Evolutionary conservation across 805 yeast species (phyloP), one percentile per base, ranked within the genome.

Genomic region (Wickerhamomyces alni): DNA sequence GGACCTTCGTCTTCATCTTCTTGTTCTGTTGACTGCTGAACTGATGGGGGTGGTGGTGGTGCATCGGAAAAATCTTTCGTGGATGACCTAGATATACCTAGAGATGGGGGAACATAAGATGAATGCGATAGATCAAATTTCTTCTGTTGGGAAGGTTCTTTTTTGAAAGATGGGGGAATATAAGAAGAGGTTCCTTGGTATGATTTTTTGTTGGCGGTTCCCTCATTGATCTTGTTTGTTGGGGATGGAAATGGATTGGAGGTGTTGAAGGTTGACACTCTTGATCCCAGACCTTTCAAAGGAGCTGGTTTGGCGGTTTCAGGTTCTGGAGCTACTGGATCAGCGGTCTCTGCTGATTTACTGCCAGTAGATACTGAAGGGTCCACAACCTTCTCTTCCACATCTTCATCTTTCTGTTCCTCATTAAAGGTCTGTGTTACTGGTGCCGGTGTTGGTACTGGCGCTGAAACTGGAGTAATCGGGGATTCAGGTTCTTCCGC

Each of bases 1-100:
- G 96, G 96, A 26, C 72, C 75, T 25, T 72, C 82, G 22, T 69
- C 75, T 42, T 74, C 75, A 19, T 54, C 48, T 5, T 53, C 62
- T 17, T 54, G 59, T 8, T 55, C 54, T 2, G n/a, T n/a, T n/a
- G n/a, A n/a, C n/a, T n/a, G n/a, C n/a, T 51, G 46, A 21, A 44
- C 45, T 17, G n/a, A n/a, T n/a, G 47, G 44, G n/a, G 48, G 21
- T 13, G 34, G 32, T 8, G 47, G 38, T 8, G 51, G 33, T 25
- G 46, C 42, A n/a, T 41, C 33, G 9, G 42, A n/a, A 21, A 21
- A 21, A 4, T 4, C 16, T 35, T 30, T 7, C 47, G 29, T n/a
- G 40, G 46, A 21, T 34, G 40, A 15, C 39, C 33, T n/a, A n/a
- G 34, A 31, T 11, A 21, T 10, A 7, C 54, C 53, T 5, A 52